Evolutionary conservation across 2,329 filamentous ascomycete species (phyloP).

Genomic region (Geosmithia flava): DNA sequence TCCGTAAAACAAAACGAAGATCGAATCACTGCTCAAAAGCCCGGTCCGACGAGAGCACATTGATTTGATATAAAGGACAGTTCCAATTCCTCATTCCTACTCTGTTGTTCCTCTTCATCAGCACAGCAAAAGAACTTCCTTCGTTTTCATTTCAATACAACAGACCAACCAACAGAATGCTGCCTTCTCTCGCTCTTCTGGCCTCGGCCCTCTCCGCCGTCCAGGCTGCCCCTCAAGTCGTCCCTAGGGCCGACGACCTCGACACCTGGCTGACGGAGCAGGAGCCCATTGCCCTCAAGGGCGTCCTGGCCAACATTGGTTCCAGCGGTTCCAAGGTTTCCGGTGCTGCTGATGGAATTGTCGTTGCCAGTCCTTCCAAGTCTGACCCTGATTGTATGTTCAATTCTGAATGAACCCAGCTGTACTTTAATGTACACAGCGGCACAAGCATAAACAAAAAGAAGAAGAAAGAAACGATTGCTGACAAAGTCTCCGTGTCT

Average conservation of each 20-base stretch:
- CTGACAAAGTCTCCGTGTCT: not conserved
- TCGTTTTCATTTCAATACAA: too few species aligned
- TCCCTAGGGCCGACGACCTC: not conserved
- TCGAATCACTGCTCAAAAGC: too few species aligned
- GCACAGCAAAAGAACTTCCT: too few species aligned
- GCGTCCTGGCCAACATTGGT: slow-evolving; percentile 36
- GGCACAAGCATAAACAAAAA: not conserved
- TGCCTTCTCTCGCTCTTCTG: not conserved
- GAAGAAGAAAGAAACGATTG: not conserved
- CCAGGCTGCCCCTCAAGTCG: not conserved
- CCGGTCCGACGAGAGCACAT: too few species aligned
- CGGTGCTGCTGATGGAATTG: slow-evolving; percentile 35
- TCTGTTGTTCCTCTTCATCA: not conserved
- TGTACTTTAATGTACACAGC: too few species aligned
- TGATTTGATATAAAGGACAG: not conserved
- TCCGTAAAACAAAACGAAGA: too few species aligned
- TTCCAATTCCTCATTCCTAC: not conserved
- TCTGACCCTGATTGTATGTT: slow-evolving; percentile 41
- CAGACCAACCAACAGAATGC: not conserved
- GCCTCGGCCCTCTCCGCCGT: too few species aligned
- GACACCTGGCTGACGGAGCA: not conserved
- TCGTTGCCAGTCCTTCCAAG: slow-evolving; percentile 45
- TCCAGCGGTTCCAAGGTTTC: slow-evolving; percentile 34
- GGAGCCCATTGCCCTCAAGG: slow-evolving; percentile 1
- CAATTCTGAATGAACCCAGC: too few species aligned